Evolutionary conservation across 768 basidiomycete genomes (phyloP).

Genomic region (Mrakia gelida): DNA sequence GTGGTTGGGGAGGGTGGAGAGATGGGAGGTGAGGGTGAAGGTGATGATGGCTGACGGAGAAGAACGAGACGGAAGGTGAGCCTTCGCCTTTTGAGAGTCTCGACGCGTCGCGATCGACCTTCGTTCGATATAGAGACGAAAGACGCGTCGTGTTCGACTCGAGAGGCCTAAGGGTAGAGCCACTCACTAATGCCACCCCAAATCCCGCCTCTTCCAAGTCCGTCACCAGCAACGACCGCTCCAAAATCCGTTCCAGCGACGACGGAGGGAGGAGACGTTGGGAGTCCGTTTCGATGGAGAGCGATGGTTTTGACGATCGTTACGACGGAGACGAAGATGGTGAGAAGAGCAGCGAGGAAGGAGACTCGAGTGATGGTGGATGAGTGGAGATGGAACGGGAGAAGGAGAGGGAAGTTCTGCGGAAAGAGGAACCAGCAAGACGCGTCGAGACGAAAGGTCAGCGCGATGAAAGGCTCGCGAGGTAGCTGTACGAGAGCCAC

Average conservation of each 20-base stretch:
- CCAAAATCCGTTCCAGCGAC: slow-evolving; percentile 13
- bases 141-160: neutral
- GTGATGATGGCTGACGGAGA: slow-evolving; percentile 16
- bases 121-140: neutral
- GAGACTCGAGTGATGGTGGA: slow-evolving; percentile 10
- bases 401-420: slow-evolving; percentile 13
- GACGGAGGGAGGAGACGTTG: neutral
- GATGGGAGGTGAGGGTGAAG: slow-evolving; percentile 22
- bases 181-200: slow-evolving; percentile 31
- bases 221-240: slow-evolving; percentile 16
- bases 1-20: slow-evolving; percentile 27
- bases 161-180: too few species aligned
- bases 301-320: slow-evolving; percentile 23
- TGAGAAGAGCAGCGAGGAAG: neutral
- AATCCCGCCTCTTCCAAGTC: neutral
- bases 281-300: neutral
- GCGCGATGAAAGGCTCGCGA: neutral
- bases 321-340: slow-evolving; percentile 25
- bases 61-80: neutral
- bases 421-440: neutral
- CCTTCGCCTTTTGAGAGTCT: too few species aligned
- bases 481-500: neutral
- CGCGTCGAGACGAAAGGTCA: neutral
- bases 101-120: neutral
- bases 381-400: slow-evolving; percentile 7